Base-by-base conservation (phyloP, 345 rosid species). In the Brassica carinata region DNA sequence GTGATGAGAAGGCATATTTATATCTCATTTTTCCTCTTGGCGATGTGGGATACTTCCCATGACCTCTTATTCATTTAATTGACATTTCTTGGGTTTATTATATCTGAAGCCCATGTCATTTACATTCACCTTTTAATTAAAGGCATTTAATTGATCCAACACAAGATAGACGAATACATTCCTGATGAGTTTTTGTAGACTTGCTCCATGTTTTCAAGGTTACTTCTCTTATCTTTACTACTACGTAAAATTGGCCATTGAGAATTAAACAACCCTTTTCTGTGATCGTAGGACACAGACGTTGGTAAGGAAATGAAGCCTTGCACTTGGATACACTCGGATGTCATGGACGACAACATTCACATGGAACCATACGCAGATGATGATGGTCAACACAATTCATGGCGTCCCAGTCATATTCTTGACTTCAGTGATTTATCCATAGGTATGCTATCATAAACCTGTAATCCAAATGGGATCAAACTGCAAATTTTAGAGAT, bases 261-360 rank as follows among this genome's bases (percentile, higher is more conserved):
- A 33, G 36, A 7, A 36, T 7, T 36, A 36, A 36, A 36, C 8
- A 36, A 36, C 40, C 8, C 7, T 36, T 8, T 36, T 36, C 2
- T 36, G 40, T 36, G 8, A 13, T 79, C 79, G 67, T 82, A 93
- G 96, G 90, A 88, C 74, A 77, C 61, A 68, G 77, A 81, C 77
- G 86, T 83, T 72, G 15, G 71, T 7, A 65, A 76, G n/a, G 84
- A 82, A 79, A 78, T 64, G 40, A 91, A 87, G 65, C 91, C 89
- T 59, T 88, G 87, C 85, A 85, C 91, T 70, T 95, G 98, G 99
- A 87, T 91, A 85, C 99, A 95, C 80, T 83, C 94, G 0, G 97
- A 95, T 73, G 84, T 95, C 74, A 95, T 95, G 98, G 97, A 95
- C 77, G 99, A 92, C 86, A 95, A 95, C 80, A 77, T 92, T 73